phyloP scores from a whole-genome alignment of 1,284 basidiomycete genomes.

The Ustilago crameri region DNA sequence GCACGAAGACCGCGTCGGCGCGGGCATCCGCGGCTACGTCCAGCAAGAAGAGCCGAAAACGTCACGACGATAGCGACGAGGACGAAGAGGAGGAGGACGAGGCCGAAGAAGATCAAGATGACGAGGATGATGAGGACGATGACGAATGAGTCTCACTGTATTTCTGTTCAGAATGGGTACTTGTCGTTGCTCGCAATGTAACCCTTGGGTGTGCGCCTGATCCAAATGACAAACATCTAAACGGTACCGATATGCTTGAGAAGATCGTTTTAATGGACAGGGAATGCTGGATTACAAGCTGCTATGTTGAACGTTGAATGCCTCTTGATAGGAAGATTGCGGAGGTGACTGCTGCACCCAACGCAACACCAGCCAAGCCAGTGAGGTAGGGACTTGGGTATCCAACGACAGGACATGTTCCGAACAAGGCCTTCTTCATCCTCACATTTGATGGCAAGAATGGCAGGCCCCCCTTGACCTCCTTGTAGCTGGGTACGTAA shows the following conservation, averaged over 20 bases:
- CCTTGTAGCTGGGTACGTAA: slow-evolving; percentile 56
- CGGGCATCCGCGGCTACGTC: slow-evolving; percentile 17
- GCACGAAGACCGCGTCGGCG: slow-evolving; percentile 18
- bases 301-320: slow-evolving; percentile 19
- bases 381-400: slow-evolving; percentile 56
- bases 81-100: slow-evolving; percentile 25
- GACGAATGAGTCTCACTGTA: slow-evolving; percentile 12
- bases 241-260: no score
- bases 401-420: slow-evolving; percentile 58
- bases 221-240: no score
- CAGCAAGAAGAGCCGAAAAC: slow-evolving; percentile 21
- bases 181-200: not conserved
- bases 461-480: slow-evolving; percentile 41
- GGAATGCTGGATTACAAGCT: not conserved
- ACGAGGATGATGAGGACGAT: slow-evolving; percentile 32
- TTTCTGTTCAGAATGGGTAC: not conserved
- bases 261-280: no score
- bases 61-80: slow-evolving; percentile 16
- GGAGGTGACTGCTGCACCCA: slow-evolving; percentile 36
- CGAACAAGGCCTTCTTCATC: slow-evolving; percentile 52
- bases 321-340: slow-evolving; percentile 36
- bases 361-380: slow-evolving; percentile 36
- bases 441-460: slow-evolving; percentile 30
- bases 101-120: slow-evolving; percentile 32
- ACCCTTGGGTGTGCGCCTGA: no score